Evolutionary conservation across 106 monocot species (phyloP).

Genomic region (Dendrobium chrysotoxum): DNA sequence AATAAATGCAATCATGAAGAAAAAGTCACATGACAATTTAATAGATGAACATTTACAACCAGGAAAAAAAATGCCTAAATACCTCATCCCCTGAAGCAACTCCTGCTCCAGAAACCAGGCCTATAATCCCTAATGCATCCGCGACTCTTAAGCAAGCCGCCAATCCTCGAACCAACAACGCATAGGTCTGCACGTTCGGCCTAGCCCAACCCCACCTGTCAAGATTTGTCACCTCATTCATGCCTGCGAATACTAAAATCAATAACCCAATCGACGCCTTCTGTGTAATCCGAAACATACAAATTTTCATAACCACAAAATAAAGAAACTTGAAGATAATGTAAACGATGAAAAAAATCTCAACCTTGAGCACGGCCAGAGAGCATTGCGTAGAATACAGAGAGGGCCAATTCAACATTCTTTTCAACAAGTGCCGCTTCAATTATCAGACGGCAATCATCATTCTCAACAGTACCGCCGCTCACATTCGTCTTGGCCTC

Average conservation of each 20-base stretch:
- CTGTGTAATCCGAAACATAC: too few species aligned
- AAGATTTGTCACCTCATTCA: conserved; percentile 15
- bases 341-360: neutral
- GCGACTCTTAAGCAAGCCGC: conserved; percentile 65
- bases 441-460: conserved; percentile 62
- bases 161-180: conserved; percentile 54
- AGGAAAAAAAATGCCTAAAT: neutral
- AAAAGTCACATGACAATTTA: neutral
- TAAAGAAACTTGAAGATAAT: too few species aligned
- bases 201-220: conserved; percentile 55
- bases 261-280: neutral
- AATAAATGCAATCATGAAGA: neutral
- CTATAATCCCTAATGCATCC: conserved; percentile 63
- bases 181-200: conserved; percentile 59
- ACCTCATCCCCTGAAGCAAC: conserved; percentile 63
- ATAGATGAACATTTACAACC: neutral
- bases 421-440: conserved; percentile 46
- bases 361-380: conserved; percentile 30
- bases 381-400: conserved; percentile 69
- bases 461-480: conserved; percentile 21
- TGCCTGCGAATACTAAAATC: conserved; percentile 25
- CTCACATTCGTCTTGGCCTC: conserved; percentile 26
- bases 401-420: conserved; percentile 63
- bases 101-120: conserved; percentile 51
- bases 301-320: neutral